Conservation (phyloP, 2,329 filamentous ascomycete genomes). For the Rugonectria rugulosa region DNA sequence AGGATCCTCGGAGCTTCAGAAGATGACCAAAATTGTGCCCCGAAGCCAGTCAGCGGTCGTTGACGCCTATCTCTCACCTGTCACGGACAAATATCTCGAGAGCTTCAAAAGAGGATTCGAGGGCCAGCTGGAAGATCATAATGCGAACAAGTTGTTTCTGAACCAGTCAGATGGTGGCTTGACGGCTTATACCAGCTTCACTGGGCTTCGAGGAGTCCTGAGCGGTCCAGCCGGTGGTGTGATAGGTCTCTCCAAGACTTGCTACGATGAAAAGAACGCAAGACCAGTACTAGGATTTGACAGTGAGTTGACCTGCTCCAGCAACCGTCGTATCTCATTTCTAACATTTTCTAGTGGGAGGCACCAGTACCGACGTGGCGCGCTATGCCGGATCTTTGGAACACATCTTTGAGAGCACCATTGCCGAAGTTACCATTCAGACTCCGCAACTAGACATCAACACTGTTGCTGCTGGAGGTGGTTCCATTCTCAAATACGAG, state of each 20-base stretch:
- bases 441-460: slow-evolving; percentile 78
- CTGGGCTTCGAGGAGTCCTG: slow-evolving; percentile 35
- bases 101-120: slow-evolving; percentile 40
- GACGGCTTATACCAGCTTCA: slow-evolving; percentile 39
- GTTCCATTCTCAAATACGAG: slow-evolving; percentile 66
- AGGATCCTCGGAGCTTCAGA: slow-evolving; percentile 47
- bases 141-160: slow-evolving; percentile 41
- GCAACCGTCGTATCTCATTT: not conserved
- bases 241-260: slow-evolving; percentile 37
- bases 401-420: slow-evolving; percentile 76
- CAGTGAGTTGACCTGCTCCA: slow-evolving; percentile 9
- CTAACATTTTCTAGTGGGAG: slow-evolving; percentile 38
- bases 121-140: slow-evolving; percentile 35
- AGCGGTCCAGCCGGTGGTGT: slow-evolving; percentile 41
- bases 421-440: slow-evolving; percentile 74
- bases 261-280: slow-evolving; percentile 33
- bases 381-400: slow-evolving; percentile 74
- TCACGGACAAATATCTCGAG: slow-evolving; percentile 47
- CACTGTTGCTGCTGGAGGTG: slow-evolving; percentile 66
- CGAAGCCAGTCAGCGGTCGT: slow-evolving; percentile 53
- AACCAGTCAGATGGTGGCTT: slow-evolving; percentile 40
- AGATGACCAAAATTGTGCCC: slow-evolving; percentile 55
- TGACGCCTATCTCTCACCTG: slow-evolving; percentile 53
- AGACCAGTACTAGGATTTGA: slow-evolving; percentile 40
- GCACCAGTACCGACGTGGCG: slow-evolving; percentile 76